Evolutionary conservation across 371 early-diverging fungal genomes (phyloP).

Genomic region (Actinomucor elegans): DNA sequence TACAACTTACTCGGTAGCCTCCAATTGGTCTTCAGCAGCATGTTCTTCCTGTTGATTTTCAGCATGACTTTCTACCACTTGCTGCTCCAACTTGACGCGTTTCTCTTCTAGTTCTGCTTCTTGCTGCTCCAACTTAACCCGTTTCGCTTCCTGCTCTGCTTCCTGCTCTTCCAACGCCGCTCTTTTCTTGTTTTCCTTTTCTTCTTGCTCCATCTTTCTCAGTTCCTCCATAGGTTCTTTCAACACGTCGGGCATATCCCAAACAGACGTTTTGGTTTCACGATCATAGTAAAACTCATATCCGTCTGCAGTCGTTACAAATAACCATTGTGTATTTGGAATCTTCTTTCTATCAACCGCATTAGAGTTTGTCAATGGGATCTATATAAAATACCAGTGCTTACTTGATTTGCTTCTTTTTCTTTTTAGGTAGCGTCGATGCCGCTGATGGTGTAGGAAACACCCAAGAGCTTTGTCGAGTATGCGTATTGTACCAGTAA

Average conservation of each 20-base stretch:
- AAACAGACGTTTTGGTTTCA: conserved; percentile 64
- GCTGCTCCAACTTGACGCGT: conserved; percentile 14
- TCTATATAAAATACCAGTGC: conserved; percentile 16
- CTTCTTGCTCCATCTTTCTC: conserved; percentile 26
- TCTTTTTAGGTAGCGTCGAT: conserved; percentile 16
- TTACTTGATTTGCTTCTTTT: conserved; percentile 40
- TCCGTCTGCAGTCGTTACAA: conserved; percentile 70
- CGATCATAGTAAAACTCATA: conserved; percentile 78
- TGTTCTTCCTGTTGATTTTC: conserved; percentile 6
- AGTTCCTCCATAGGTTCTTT: conserved; percentile 45
- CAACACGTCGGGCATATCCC: conserved; percentile 66
- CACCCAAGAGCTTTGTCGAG: conserved; percentile 58
- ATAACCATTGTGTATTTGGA: conserved; percentile 73
- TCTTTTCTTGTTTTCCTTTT: conserved; percentile 9
- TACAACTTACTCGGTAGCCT: conserved; percentile 25
- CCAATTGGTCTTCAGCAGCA: neutral
- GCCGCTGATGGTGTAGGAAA: conserved; percentile 30
- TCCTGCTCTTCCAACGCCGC: conserved; percentile 28
- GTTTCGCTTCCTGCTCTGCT: conserved; percentile 20
- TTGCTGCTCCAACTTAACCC: conserved; percentile 1
- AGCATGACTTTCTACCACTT: conserved; percentile 4
- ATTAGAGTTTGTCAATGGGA: no score
- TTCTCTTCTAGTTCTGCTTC: conserved; percentile 6
- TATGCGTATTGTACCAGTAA: conserved; percentile 60
- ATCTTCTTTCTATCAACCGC: conserved; percentile 64